Conservation (phyloP, 208 protist genomes). For the Herpetomonas samuelpessoai region DNA sequence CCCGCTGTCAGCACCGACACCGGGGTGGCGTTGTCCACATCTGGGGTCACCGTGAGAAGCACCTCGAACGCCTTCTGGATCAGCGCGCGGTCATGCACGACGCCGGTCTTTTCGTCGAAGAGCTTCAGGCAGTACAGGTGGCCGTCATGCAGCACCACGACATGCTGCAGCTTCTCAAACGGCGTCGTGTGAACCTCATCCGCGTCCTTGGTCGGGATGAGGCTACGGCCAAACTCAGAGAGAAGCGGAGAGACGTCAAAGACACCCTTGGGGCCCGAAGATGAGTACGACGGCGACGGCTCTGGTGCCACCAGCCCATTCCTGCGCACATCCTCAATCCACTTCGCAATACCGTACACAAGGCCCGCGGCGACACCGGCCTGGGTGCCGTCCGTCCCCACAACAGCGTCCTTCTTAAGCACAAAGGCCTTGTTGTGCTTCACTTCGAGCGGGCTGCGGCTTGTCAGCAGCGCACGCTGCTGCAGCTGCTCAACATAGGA, state of each 20-base stretch:
- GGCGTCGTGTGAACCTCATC: slow-evolving; percentile 62
- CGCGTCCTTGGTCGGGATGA: slow-evolving; percentile 62
- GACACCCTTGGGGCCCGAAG: slow-evolving; percentile 6
- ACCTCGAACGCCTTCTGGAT: slow-evolving; percentile 73
- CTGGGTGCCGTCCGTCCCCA: slow-evolving; percentile 45
- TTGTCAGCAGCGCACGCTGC: slow-evolving; percentile 41
- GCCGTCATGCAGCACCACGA: slow-evolving; percentile 83
- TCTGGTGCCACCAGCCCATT: slow-evolving; percentile 36
- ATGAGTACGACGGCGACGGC: slow-evolving; percentile 17
- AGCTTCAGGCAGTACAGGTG: slow-evolving; percentile 70
- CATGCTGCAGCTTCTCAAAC: slow-evolving; percentile 61
- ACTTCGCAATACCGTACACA: slow-evolving; percentile 60
- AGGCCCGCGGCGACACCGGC: slow-evolving; percentile 60
- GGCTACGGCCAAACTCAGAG: slow-evolving; percentile 69
- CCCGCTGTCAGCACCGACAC: slow-evolving; percentile 84
- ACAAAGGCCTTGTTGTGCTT: slow-evolving; percentile 71
- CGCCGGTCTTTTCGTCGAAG: slow-evolving; percentile 47
- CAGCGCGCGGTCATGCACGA: slow-evolving; percentile 31
- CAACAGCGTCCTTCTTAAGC: slow-evolving; percentile 34
- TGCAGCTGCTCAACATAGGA: slow-evolving; percentile 72
- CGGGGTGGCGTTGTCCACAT: slow-evolving; percentile 73
- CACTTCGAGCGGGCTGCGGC: slow-evolving; percentile 63
- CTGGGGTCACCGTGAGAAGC: slow-evolving; percentile 74
- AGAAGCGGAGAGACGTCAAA: slow-evolving; percentile 64
- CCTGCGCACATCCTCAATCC: slow-evolving; percentile 33